Base-by-base conservation (phyloP, 352 stramenopile genomes). In the Phytophthora sp. region DNA sequence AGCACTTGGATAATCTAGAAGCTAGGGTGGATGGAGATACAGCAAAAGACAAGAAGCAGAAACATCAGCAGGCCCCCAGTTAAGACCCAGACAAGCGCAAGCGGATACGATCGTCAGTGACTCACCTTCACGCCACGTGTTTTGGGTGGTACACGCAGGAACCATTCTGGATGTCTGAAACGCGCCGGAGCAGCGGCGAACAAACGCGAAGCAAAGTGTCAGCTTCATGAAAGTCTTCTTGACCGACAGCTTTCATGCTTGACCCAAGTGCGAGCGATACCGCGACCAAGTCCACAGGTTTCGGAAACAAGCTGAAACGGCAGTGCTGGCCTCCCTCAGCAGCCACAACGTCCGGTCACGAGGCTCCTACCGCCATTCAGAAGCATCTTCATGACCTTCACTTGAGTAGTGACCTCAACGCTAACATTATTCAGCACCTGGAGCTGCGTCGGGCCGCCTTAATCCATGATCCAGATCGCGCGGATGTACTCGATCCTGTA, bases 211-310 rank as follows among this genome's bases (percentile, higher is more conserved):
- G 23, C 46, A 51, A 41, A 39, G 63, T 7, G 59, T 74, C 3
- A 35, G 31, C 12, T 63, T 63, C 18, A 69, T 69, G 54, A 69
- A 66, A 47, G 46, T 69, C 1, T 69, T 74, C 27, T 20, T 52
- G 0, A 26, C 1, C 13, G 44, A 52, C 6, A 26, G 24, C 13
- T 73, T 30, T 9, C n/a, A 55, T 38, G 46, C 41, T 73, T 1
- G 57, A 62, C n/a, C 6, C 9, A 27, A 29, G 13, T 8, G 20
- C 36, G 0, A 13, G 3, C 29, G 29, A 56, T 66, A 60, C 11
- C 39, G 49, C n/a, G 58, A 66, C 16, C 49, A 15, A 26, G 58
- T 65, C n/a, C 20, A 15, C 24, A 52, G 18, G 46, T 24, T n/a
- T n/a, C n/a, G n/a, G n/a, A n/a, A n/a, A n/a, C n/a, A n/a, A n/a